These are phyloP conservation scores for Dovyalis caffra DNA, from an alignment of 345 rosid species.

Conservation along the genomic window DNA sequence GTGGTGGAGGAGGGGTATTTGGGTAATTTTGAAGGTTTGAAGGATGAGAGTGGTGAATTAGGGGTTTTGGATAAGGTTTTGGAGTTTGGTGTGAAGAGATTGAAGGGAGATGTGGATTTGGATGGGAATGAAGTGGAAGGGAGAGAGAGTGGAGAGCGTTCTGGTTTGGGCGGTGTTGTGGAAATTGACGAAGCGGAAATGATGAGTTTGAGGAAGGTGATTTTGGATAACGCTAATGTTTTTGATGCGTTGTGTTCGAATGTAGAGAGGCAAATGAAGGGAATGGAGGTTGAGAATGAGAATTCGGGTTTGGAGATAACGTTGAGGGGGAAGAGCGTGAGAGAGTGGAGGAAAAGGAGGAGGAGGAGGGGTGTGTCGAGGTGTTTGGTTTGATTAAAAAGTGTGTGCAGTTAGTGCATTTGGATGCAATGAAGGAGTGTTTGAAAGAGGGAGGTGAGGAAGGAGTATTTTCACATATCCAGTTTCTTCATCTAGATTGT, in stretches of 20 bases:
- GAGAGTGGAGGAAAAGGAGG: conserved; percentile 32
- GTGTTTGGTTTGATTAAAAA: conserved; percentile 55
- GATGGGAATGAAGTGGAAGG: conserved; percentile 10
- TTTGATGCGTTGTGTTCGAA: conserved; percentile 70
- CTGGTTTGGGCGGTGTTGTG: background rate
- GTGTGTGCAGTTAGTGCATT: conserved; percentile 69
- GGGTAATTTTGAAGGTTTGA: conserved; percentile 54
- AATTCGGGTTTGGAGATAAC: conserved; percentile 43
- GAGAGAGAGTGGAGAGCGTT: conserved; percentile 19
- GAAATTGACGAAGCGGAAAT: conserved; percentile 51
- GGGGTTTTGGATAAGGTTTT: conserved; percentile 57
- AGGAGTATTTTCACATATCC: conserved; percentile 54
- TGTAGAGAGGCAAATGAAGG: conserved; percentile 59
- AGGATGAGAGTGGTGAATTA: conserved; percentile 37
- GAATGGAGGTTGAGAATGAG: conserved; percentile 33
- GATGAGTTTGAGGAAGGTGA: conserved; percentile 46
- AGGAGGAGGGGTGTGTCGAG: conserved; percentile 44
- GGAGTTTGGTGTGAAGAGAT: conserved; percentile 68
- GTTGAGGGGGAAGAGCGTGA: conserved; percentile 37
- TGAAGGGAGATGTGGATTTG: conserved; percentile 48
- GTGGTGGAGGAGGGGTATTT: conserved; percentile 44
- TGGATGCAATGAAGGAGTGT: conserved; percentile 56
- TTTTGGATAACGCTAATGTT: conserved; percentile 62
- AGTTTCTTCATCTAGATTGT: conserved; percentile 60
- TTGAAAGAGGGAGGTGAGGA: conserved; percentile 50